Conservation (phyloP, 139 green algal species). For the Pleodorina starrii region DNA sequence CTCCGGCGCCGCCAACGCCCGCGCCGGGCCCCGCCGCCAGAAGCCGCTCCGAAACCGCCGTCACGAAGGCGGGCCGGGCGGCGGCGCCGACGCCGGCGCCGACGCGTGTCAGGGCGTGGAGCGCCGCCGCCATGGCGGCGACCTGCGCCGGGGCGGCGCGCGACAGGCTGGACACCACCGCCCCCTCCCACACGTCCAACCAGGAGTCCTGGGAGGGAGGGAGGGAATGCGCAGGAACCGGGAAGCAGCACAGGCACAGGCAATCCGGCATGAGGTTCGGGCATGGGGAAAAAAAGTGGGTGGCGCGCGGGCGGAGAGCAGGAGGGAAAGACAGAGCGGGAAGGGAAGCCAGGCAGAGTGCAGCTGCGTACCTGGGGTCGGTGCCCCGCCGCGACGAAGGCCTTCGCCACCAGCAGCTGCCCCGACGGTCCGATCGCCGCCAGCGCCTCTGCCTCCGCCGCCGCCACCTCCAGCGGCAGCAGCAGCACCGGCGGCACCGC, state of each 20-base stretch:
- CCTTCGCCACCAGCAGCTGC: slow-evolving; percentile 3
- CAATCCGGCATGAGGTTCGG: too few relatives aligned
- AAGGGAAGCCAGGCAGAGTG: too few relatives aligned
- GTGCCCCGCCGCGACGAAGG: slow-evolving; percentile 2
- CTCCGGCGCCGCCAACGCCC: neutral
- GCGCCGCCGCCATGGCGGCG: neutral
- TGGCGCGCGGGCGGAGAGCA: too few relatives aligned
- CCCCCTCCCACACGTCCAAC: slow-evolving; percentile 8
- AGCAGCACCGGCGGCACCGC: slow-evolving; percentile 19
- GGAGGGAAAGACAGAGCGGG: too few relatives aligned
- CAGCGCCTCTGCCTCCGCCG: neutral
- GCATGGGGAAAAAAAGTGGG: too few relatives aligned
- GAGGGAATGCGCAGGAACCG: too few relatives aligned
- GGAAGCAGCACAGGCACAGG: too few relatives aligned
- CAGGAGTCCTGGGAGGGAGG: neutral
- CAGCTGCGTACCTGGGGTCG: slow-evolving; percentile 11
- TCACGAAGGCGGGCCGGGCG: neutral
- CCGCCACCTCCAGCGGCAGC: neutral
- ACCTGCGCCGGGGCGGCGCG: neutral
- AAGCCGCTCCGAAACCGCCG: slow-evolving; percentile 1
- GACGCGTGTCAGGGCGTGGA: neutral
- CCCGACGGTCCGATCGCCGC: neutral
- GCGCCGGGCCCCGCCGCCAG: neutral
- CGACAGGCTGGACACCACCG: neutral
- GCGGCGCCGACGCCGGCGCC: neutral